Conservation (phyloP, 305 asterid species). For the Galium porrigens region DNA sequence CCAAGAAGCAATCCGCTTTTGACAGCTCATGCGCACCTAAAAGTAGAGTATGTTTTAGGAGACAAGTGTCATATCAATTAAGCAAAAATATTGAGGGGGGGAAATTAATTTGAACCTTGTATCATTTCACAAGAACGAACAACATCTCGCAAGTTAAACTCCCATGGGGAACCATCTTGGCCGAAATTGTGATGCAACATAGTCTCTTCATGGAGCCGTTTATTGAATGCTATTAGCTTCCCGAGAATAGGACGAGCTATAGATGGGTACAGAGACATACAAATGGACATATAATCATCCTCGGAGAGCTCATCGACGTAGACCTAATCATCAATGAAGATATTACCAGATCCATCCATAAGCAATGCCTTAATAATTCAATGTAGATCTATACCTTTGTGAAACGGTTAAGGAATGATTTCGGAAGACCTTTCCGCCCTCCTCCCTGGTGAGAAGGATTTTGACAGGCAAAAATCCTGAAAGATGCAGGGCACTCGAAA, state of each 20-base stretch:
- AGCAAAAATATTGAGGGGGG: constrained; percentile 6
- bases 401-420: constrained; percentile 89
- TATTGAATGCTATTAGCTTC: constrained; percentile 60
- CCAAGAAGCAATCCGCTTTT: constrained; percentile 43
- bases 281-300: constrained; percentile 68
- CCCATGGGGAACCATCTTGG: constrained; percentile 98
- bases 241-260: constrained; percentile 37
- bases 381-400: constrained; percentile 49
- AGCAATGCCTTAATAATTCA: neutral
- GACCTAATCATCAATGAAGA: constrained; percentile 37
- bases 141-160: constrained; percentile 91
- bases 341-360: neutral
- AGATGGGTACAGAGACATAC: constrained; percentile 61
- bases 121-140: constrained; percentile 86
- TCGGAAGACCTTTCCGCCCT: constrained; percentile 95
- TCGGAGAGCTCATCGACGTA: constrained; percentile 80
- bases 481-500: constrained; percentile 75
- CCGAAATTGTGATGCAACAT: constrained; percentile 66
- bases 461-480: constrained; percentile 94
- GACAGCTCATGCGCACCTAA: constrained; percentile 50
- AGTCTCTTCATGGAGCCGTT: constrained; percentile 59
- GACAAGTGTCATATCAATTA: neutral
- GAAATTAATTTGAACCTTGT: constrained; percentile 31
- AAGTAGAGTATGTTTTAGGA: constrained; percentile 1
- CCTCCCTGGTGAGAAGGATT: constrained; percentile 95